A percentile compares a stretch with the other conserved stretches of the same genome.
Conservation (phyloP, 169 alveolate species). For the Besnoitia besnoiti region DNA sequence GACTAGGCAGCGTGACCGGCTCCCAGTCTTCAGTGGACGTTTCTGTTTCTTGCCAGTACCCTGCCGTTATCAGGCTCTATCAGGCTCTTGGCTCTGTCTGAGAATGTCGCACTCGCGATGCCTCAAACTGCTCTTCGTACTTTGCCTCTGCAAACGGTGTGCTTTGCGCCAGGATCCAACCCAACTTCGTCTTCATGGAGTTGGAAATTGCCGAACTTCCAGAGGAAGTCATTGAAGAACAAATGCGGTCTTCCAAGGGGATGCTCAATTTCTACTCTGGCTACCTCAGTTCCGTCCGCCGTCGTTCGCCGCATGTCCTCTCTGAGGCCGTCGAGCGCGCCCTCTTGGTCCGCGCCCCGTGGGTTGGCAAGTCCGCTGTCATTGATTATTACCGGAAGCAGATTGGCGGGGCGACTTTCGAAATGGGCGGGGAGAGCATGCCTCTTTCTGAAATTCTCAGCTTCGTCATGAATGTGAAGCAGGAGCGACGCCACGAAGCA, state of each 20-base stretch:
- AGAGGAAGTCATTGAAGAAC: background rate
- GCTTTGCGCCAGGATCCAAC: background rate
- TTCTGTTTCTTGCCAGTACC: too few species aligned
- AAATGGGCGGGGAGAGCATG: background rate
- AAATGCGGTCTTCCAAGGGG: background rate
- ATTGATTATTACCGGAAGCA: background rate
- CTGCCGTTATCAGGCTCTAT: background rate
- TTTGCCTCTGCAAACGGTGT: background rate
- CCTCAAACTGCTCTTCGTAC: too few species aligned
- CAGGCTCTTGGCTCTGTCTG: background rate
- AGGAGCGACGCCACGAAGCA: background rate
- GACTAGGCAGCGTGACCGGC: too few species aligned
- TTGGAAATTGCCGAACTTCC: background rate
- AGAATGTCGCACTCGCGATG: too few species aligned
- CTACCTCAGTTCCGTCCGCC: background rate
- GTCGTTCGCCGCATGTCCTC: background rate
- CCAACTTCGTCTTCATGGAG: background rate
- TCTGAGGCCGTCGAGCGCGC: background rate
- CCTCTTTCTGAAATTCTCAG: background rate
- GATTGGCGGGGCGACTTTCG: background rate
- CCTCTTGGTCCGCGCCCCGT: background rate
- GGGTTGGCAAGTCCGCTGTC: background rate
- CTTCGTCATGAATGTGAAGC: background rate
- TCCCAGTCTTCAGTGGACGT: too few species aligned
- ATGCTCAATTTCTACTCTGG: background rate